Evolutionary conservation across 768 basidiomycete species (phyloP).

Genomic region (Clitopilus hobsonii): DNA sequence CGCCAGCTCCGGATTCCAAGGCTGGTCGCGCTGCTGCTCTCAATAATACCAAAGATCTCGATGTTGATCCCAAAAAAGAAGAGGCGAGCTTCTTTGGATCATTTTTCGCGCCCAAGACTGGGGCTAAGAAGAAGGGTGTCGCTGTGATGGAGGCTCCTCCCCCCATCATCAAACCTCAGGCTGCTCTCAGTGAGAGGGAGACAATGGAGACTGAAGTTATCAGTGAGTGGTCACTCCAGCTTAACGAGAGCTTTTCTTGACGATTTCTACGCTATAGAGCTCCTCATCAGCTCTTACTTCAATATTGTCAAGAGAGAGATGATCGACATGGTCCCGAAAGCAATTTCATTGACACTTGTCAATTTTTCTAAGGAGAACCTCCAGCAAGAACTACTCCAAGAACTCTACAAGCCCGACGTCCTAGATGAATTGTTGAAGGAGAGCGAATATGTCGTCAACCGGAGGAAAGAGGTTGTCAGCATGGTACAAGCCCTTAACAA

Average conservation of each 20-base stretch:
- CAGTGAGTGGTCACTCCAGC: slow-evolving; percentile 57
- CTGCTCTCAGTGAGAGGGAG: slow-evolving; percentile 89
- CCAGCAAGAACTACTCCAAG: slow-evolving; percentile 89
- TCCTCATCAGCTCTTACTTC: slow-evolving; percentile 95
- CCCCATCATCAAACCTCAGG: slow-evolving; percentile 81
- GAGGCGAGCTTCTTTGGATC: slow-evolving; percentile 92
- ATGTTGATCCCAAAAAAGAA: slow-evolving; percentile 85
- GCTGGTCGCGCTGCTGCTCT: slow-evolving; percentile 51
- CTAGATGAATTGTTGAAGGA: slow-evolving; percentile 94
- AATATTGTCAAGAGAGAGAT: slow-evolving; percentile 99
- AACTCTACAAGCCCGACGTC: slow-evolving; percentile 96
- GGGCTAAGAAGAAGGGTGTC: slow-evolving; percentile 55
- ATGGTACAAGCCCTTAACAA: slow-evolving; percentile 96
- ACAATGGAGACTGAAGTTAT: slow-evolving; percentile 99
- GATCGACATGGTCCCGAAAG: slow-evolving; percentile 99
- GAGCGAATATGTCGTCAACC: slow-evolving; percentile 82
- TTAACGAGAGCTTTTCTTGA: background rate
- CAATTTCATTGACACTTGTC: slow-evolving; percentile 87
- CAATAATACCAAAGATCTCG: slow-evolving; percentile 94
- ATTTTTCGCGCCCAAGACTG: slow-evolving; percentile 78
- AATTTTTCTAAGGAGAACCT: slow-evolving; percentile 91
- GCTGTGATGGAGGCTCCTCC: slow-evolving; percentile 69
- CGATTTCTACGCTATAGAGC: slow-evolving; percentile 48
- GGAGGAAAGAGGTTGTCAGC: slow-evolving; percentile 89
- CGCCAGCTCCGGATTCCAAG: slow-evolving; percentile 67